Evolutionary conservation across 306 rosid species (phyloP).

Genomic region (Trifolium dubium): DNA sequence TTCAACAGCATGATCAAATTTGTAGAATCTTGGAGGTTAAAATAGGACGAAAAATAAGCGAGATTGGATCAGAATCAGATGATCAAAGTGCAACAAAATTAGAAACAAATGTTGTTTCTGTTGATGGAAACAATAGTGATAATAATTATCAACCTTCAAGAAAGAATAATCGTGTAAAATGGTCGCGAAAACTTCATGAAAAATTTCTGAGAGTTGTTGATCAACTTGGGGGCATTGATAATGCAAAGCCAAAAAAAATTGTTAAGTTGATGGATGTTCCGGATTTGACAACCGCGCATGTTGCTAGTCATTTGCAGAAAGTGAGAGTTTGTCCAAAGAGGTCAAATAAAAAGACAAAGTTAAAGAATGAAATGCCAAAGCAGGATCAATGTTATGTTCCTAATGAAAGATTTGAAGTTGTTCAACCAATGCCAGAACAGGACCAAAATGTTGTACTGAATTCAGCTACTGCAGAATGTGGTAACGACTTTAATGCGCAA

Average conservation of each 20-base stretch:
- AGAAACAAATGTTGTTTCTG: constrained; percentile 7
- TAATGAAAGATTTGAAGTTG: too few species aligned
- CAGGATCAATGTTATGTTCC: too few species aligned
- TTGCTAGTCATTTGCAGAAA: not conserved
- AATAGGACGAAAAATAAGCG: constrained; percentile 41
- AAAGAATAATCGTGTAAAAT: constrained; percentile 68
- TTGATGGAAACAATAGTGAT: too few species aligned
- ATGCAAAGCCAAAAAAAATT: constrained; percentile 31
- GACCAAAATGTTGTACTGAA: too few species aligned
- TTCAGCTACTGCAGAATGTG: too few species aligned
- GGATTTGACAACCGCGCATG: not conserved
- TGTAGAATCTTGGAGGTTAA: constrained; percentile 38
- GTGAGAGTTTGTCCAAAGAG: too few species aligned
- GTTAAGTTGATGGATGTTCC: not conserved
- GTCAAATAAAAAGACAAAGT: too few species aligned
- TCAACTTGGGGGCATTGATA: constrained; percentile 66
- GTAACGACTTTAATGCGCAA: too few species aligned
- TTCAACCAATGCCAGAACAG: too few species aligned
- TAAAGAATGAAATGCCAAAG: too few species aligned
- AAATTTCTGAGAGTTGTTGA: constrained; percentile 59
- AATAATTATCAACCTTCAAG: constrained; percentile 36
- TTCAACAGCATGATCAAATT: not conserved
- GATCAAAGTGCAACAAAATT: constrained; percentile 39
- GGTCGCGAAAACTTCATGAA: constrained; percentile 64
- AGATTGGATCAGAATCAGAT: constrained; percentile 34